Conservation (phyloP, 768 basidiomycete species). For the Lactarius hengduanensis region DNA sequence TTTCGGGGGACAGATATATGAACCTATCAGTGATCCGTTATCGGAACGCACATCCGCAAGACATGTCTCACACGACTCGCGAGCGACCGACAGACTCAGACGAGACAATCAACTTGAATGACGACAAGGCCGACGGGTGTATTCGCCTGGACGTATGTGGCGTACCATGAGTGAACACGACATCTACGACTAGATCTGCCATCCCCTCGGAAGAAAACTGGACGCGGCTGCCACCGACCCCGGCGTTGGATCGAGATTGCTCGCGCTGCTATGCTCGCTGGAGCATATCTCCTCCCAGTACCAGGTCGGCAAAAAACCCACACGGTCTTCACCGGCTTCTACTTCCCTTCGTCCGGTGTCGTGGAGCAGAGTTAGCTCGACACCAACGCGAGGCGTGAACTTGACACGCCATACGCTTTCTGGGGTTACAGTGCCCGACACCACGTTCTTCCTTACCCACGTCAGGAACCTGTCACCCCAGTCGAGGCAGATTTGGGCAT, state of each 20-base stretch:
- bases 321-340: conserved; percentile 61
- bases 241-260: not conserved
- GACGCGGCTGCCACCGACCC: not conserved
- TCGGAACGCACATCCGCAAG: not conserved
- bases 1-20: not conserved
- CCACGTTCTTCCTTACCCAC: conserved; percentile 41
- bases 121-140: not conserved
- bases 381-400: conserved; percentile 59
- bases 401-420: conserved; percentile 65
- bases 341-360: conserved; percentile 55
- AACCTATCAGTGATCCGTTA: not conserved
- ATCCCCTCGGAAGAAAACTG: conserved; percentile 13
- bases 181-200: conserved; percentile 21
- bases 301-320: conserved; percentile 78
- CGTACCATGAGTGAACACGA: not conserved
- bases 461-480: conserved; percentile 68
- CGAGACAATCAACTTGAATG: not conserved
- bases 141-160: too few species aligned
- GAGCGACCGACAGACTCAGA: not conserved
- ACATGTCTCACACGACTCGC: not conserved
- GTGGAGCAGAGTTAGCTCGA: conserved; percentile 51
- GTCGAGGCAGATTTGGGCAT: conserved; percentile 67
- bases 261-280: not conserved
- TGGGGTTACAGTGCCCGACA: not conserved
- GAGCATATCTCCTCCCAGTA: conserved; percentile 45